Base-by-base conservation (phyloP, 2,329 filamentous ascomycete genomes). In the Colletotrichum liaoningense region DNA sequence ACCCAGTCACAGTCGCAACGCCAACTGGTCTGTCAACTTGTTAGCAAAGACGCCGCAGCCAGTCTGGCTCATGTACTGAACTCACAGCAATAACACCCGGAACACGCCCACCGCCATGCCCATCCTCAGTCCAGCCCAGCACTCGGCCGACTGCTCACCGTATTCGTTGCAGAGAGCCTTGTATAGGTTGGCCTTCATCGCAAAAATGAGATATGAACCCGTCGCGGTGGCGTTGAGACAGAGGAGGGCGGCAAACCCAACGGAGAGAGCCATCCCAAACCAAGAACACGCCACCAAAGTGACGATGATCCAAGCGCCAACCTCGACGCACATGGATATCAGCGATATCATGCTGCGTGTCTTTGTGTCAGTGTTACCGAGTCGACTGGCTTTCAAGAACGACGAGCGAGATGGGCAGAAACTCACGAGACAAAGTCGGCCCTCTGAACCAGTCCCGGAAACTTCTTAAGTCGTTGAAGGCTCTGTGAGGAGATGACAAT, bases 41-140 rank as follows among this genome's bases (percentile, higher is more conserved):
- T 57, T 14, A 60, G 35, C 26, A 56, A 38, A 38, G 14, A 12
- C n/a, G 4, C 24, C 16, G 24, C 42, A n/a, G 2, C 46, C 30
- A 4, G 22, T 38, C 22, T 6, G 52, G 8, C 26, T 6, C 30
- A 57, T 5, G 11, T 24, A 16, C n/a, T 4, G 19, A 4, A 63
- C 42, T 73, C 28, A 65, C 70, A 65, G 46, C 54, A 42, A 9
- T 26, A 73, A 4, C 11, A 62, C 22, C 5, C 49, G 55, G 28
- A 24, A 30, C 9, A 57, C 60, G 24, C 67, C 67, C 14, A 24
- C 56, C 14, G n/a, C 42, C 55, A 56, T 60, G 12, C 16, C 35
- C 42, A 59, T 38, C 11, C 22, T 35, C 7, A 73, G 33, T 5
- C 54, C 42, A 22, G 28, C 12, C 46, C 16, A 46, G n/a, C 63